phyloP scores from a whole-genome alignment of 805 yeast species.

The Geotrichum ghanense region DNA sequence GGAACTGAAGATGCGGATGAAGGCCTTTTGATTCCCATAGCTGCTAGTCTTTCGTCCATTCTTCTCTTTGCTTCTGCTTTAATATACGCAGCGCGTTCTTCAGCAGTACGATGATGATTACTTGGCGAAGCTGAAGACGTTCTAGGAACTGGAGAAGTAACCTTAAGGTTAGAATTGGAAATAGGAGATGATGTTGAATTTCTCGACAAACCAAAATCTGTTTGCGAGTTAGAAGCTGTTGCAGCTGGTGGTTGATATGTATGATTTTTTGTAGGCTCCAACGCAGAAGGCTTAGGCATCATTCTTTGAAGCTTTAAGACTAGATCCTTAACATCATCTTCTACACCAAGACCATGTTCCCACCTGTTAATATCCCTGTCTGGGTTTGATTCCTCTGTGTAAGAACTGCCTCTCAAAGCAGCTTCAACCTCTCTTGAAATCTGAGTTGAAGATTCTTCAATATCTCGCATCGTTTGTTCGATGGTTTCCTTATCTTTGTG shows the following conservation, averaged over 20 bases:
- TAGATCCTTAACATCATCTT: slow-evolving; percentile 51
- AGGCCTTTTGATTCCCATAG: slow-evolving; percentile 46
- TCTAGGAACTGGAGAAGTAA: slow-evolving; percentile 10
- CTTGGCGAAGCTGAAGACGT: slow-evolving; percentile 36
- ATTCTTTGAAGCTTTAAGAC: slow-evolving; percentile 36
- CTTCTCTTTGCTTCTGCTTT: slow-evolving; percentile 72
- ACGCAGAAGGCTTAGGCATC: background rate
- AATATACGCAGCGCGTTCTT: slow-evolving; percentile 52
- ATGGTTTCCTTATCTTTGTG: slow-evolving; percentile 65
- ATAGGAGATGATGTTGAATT: slow-evolving; percentile 4
- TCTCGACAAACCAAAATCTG: background rate
- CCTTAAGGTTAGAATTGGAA: slow-evolving; percentile 7
- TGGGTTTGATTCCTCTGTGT: background rate
- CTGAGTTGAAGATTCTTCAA: slow-evolving; percentile 32
- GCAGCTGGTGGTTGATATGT: background rate
- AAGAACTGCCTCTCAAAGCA: slow-evolving; percentile 36
- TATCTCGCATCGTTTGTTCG: slow-evolving; percentile 44
- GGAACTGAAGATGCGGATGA: slow-evolving; percentile 15
- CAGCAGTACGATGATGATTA: background rate
- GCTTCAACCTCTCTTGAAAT: slow-evolving; percentile 22
- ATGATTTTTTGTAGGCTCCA: background rate
- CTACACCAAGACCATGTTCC: slow-evolving; percentile 74
- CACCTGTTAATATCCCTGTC: slow-evolving; percentile 33
- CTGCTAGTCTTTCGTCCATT: slow-evolving; percentile 79
- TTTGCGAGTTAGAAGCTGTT: background rate